phyloP scores from a whole-genome alignment of 306 rosid genomes.

The Vigna unguiculata region DNA sequence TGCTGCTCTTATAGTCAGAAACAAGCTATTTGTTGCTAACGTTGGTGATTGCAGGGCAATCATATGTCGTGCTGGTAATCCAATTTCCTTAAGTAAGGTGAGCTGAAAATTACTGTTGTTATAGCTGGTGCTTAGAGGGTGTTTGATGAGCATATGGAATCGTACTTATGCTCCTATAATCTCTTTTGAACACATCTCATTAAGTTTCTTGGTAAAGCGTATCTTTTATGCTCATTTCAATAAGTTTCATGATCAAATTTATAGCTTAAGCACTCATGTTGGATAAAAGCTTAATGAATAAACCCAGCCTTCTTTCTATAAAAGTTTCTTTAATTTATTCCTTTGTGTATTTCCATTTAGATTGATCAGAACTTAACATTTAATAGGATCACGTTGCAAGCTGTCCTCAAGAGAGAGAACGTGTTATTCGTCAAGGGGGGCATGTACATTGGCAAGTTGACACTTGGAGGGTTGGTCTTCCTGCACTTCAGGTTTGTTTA shows the following conservation, averaged over 20 bases:
- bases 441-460: constrained; percentile 90
- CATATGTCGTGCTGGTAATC: constrained; percentile 78
- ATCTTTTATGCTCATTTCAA: neutral
- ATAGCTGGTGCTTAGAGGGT: neutral
- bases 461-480: constrained; percentile 93
- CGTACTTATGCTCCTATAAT: neutral
- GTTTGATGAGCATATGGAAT: neutral
- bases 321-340: constrained; percentile 15
- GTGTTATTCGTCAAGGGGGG: constrained; percentile 75
- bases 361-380: constrained; percentile 29
- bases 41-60: constrained; percentile 91
- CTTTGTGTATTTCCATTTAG: constrained; percentile 2
- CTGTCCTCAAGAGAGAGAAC: constrained; percentile 86
- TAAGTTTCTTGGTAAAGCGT: neutral
- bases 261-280: neutral
- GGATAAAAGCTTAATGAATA: neutral
- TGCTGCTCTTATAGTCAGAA: constrained; percentile 68
- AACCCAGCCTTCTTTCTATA: neutral
- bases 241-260: neutral
- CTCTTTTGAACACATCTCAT: neutral
- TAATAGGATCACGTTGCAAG: constrained; percentile 94
- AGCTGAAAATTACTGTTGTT: constrained; percentile 30
- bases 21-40: constrained; percentile 86
- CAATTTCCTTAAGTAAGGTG: constrained; percentile 84
- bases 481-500: constrained; percentile 87